Evolutionary conservation across 352 stramenopile species (phyloP).

Genomic region (Pythium guiyangense): DNA sequence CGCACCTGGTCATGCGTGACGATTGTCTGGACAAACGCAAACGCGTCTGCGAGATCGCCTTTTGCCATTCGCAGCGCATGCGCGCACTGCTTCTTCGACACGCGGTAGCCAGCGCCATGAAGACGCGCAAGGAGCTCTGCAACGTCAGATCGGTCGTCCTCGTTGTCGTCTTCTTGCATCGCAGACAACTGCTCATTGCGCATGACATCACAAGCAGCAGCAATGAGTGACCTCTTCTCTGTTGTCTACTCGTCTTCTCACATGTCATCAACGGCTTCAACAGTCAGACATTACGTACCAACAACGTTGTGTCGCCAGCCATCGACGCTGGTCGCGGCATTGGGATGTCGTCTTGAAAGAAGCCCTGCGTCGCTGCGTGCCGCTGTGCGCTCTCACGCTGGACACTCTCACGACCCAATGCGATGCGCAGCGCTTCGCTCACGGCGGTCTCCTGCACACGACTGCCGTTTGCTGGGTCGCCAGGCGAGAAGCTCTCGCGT

Average conservation of each 20-base stretch:
- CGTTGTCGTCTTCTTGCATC: background rate
- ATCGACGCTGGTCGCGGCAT: slow-evolving; percentile 32
- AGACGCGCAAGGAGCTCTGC: slow-evolving; percentile 20
- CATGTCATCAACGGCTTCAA: background rate
- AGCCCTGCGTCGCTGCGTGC: slow-evolving; percentile 9
- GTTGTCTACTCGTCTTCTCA: background rate
- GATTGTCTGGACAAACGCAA: slow-evolving; percentile 15
- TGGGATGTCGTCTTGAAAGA: slow-evolving; percentile 23
- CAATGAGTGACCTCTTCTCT: background rate
- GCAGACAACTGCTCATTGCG: background rate
- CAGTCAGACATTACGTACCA: background rate
- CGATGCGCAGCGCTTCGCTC: slow-evolving; percentile 69
- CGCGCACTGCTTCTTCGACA: slow-evolving; percentile 28
- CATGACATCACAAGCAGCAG: background rate
- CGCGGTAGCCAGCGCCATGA: slow-evolving; percentile 24
- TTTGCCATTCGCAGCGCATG: slow-evolving; percentile 30
- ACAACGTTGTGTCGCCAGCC: slow-evolving; percentile 12
- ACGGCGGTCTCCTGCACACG: slow-evolving; percentile 33
- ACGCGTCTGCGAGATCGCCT: slow-evolving; percentile 24
- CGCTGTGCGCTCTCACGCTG: slow-evolving; percentile 44
- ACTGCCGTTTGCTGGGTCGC: slow-evolving; percentile 16
- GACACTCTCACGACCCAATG: slow-evolving; percentile 69
- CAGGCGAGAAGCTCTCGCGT: slow-evolving; percentile 48
- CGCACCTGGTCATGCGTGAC: slow-evolving; percentile 14
- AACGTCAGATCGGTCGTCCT: background rate